Base-by-base conservation (phyloP, 345 rosid genomes). In the Jatropha curcas region DNA sequence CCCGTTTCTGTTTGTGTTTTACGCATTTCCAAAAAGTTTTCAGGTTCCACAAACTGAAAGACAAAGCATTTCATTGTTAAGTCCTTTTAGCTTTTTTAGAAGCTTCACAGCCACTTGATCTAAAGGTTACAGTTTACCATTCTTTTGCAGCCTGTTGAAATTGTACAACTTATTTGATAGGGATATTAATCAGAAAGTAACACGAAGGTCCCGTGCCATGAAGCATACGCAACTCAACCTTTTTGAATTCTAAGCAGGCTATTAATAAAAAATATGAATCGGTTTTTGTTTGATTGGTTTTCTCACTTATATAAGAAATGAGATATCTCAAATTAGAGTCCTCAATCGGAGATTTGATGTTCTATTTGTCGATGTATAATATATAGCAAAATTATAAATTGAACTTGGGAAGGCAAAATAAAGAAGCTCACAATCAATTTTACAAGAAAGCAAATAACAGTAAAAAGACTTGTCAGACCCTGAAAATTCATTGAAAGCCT, bases 1-100 rank as follows among this genome's bases (percentile, higher is more conserved):
- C 57, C 70, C 7, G 65, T 73, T 78, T 62, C 78, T 71, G 27
- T 43, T 78, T 80, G 77, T 70, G 27, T 58, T 39, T 82, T 81
- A 60, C 20, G n/a, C n/a, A 5, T 35, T 10, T 17, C 34, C 8
- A 6, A 22, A 1, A 55, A 55, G n/a, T 12, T 22, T 52, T 8
- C 8, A 52, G n/a, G 27, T 35, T 35, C 17, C 50, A 45, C 67
- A 43, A 67, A 43, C 67, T 68, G n/a, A 63, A 34, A 19, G 71
- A 56, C 46, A 30, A n/a, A 7, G 6, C 5, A 24, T 41, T 73
- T 37, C 52, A 8, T 12, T 35, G 46, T 48, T 17, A 6, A 14
- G 34, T 13, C 28, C 16, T 43, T 34, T 30, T 37, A 24, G 45
- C 35, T 58, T 11, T 24, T 60, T 20, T 0, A 68, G 11, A 60